A percentile compares a stretch with the other conserved stretches of the same genome.
phyloP scores from a whole-genome alignment of 2,329 filamentous ascomycete species.

The Sarocladium strictum region DNA sequence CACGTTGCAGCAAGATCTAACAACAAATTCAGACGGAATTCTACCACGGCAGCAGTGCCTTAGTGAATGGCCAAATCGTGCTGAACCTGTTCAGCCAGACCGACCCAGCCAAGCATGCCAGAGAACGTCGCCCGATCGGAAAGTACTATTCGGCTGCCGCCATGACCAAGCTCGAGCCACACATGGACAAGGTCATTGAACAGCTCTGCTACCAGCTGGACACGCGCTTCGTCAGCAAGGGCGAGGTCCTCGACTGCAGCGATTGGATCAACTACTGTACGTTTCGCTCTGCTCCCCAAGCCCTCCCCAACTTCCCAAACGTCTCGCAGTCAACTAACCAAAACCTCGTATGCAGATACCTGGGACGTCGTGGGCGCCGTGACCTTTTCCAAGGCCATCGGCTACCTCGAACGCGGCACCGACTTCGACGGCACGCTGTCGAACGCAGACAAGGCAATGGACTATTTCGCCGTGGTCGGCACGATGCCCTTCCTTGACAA shows the following conservation, averaged over 20 bases:
- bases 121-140: slow-evolving; percentile 18
- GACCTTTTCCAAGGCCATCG: slow-evolving; percentile 12
- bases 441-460: slow-evolving; percentile 9
- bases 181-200: slow-evolving; percentile 23
- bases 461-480: slow-evolving; percentile 12
- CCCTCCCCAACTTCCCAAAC: no score
- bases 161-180: slow-evolving; percentile 18
- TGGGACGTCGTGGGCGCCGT: slow-evolving; percentile 11
- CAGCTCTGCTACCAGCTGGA: slow-evolving; percentile 26
- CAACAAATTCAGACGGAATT: background rate
- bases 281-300: background rate
- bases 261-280: slow-evolving; percentile 11
- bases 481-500: slow-evolving; percentile 11
- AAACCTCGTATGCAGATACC: background rate
- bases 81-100: slow-evolving; percentile 21
- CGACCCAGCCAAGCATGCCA: slow-evolving; percentile 17
- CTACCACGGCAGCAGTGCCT: slow-evolving; percentile 17
- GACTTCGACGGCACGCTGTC: slow-evolving; percentile 11
- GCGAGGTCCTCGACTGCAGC: no score
- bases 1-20: no score
- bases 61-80: slow-evolving; percentile 21
- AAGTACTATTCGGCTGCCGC: slow-evolving; percentile 21
- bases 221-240: slow-evolving; percentile 22
- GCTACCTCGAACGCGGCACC: slow-evolving; percentile 10
- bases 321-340: no score